Base-by-base conservation (phyloP, 768 basidiomycete species). In the Xerocomellus intermedius region DNA sequence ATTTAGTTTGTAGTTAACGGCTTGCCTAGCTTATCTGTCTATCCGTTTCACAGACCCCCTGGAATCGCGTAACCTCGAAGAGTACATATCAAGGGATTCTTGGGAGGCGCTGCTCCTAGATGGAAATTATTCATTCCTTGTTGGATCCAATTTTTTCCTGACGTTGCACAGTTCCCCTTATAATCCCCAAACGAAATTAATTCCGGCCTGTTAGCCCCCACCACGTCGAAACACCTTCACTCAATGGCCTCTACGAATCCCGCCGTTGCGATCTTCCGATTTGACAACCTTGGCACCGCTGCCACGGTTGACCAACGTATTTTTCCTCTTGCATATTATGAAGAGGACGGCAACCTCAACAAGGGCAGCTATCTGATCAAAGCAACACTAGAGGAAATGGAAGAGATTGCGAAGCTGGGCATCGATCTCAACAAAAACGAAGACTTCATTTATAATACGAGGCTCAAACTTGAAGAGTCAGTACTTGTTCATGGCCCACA, bases 311-410 rank as follows among this genome's bases (percentile, higher is more conserved):
- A 51, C 4, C 9, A 24, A 26, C 5, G 0, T 17, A 10, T 45
- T 13, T 60, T 50, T 3, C 60, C 60, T 42, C 41, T 39, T n/a
- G 45, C 48, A 1, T 60, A 61, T 14, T 21, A 60, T 21, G 26
- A 33, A 0, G 13, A 16, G 1, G 19, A 4, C 2, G 32, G 16
- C 13, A 24, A 24, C 32, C 0, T 62, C 19, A 22, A 0, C 21
- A 61, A 43, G 22, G 60, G 59, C 3, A 14, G 5, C 6, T 0
- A 50, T 17, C 19, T 62, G 12, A 28, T 62, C 3, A 12, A 0
- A 13, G 48, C 52, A 13, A 62, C 61, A 5, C 17, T 58, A 13
- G 33, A 57, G 0, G 59, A 62, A 17, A 57, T 61, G 42, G 13
- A 3, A 0, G n/a, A 16, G 14, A 54, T 62, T 6, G 1, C 54